Conservation (phyloP, 176 grass and related monocot species). For the Elaeis guineensis region DNA sequence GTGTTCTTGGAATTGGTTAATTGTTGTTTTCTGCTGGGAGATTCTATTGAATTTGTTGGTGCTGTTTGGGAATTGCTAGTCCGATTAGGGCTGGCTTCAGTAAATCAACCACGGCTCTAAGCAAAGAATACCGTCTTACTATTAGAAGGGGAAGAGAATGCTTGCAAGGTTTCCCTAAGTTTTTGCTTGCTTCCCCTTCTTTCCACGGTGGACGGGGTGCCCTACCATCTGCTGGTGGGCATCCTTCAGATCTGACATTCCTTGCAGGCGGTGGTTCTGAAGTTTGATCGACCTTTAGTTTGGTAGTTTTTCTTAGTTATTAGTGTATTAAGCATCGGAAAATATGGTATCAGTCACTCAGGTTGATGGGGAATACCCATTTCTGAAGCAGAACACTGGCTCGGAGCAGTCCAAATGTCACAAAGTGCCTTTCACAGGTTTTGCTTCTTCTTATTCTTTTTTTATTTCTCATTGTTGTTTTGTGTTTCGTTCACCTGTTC, state of each 20-base stretch:
- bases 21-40: neutral
- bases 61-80: conserved; percentile 32
- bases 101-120: conserved; percentile 65
- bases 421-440: conserved; percentile 19
- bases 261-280: conserved; percentile 60
- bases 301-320: conserved; percentile 24
- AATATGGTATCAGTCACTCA: conserved; percentile 48
- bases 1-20: too few species aligned
- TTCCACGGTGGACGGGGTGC: conserved; percentile 81
- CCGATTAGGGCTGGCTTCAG: conserved; percentile 65
- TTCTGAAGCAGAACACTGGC: conserved; percentile 31
- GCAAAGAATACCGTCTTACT: conserved; percentile 40
- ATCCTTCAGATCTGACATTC: conserved; percentile 80
- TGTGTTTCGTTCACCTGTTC: too few species aligned
- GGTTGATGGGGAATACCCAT: conserved; percentile 26
- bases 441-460: neutral
- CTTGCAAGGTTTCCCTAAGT: conserved; percentile 49
- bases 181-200: conserved; percentile 71
- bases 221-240: conserved; percentile 85
- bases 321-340: conserved; percentile 17
- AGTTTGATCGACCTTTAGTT: conserved; percentile 30
- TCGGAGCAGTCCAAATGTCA: conserved; percentile 38
- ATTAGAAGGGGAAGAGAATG: conserved; percentile 46
- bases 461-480: too few species aligned
- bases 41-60: neutral